These are phyloP conservation scores for Lachancea lanzarotensis DNA, from an alignment of 805 yeast genomes.

Conservation along the genomic window DNA sequence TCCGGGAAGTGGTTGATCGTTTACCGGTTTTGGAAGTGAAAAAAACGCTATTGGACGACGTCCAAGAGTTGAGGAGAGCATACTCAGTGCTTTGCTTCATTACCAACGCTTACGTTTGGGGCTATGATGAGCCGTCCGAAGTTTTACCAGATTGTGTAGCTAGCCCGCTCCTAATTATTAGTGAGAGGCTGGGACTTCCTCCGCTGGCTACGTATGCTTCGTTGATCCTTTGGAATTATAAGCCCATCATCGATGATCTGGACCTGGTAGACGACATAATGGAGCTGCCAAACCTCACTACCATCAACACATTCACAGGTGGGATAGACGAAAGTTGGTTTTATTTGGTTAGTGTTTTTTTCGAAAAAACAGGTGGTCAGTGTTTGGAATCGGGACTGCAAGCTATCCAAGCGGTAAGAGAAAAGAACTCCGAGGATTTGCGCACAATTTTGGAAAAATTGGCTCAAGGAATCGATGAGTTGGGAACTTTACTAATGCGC, in stretches of 20 bases:
- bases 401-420: constrained; percentile 53
- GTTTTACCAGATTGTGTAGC: constrained; percentile 63
- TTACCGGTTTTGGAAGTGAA: constrained; percentile 52
- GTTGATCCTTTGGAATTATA: constrained; percentile 82
- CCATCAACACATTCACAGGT: constrained; percentile 83
- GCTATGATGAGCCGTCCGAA: constrained; percentile 54
- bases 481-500: constrained; percentile 66
- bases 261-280: constrained; percentile 32
- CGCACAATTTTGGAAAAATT: constrained; percentile 48
- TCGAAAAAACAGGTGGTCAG: constrained; percentile 76
- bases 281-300: constrained; percentile 65
- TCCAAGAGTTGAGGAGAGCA: constrained; percentile 66
- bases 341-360: constrained; percentile 78
- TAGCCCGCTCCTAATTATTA: constrained; percentile 55
- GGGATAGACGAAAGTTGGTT: constrained; percentile 92
- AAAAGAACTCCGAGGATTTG: constrained; percentile 37
- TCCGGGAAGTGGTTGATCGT: constrained; percentile 57
- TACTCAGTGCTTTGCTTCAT: constrained; percentile 72
- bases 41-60: constrained; percentile 33
- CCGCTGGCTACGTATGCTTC: constrained; percentile 88
- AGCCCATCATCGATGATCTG: constrained; percentile 39
- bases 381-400: constrained; percentile 61
- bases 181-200: constrained; percentile 63
- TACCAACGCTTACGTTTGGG: constrained; percentile 90
- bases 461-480: constrained; percentile 67